These are phyloP conservation scores for Ceratonia siliqua DNA, from an alignment of 306 rosid genomes.

Conservation along the genomic window DNA sequence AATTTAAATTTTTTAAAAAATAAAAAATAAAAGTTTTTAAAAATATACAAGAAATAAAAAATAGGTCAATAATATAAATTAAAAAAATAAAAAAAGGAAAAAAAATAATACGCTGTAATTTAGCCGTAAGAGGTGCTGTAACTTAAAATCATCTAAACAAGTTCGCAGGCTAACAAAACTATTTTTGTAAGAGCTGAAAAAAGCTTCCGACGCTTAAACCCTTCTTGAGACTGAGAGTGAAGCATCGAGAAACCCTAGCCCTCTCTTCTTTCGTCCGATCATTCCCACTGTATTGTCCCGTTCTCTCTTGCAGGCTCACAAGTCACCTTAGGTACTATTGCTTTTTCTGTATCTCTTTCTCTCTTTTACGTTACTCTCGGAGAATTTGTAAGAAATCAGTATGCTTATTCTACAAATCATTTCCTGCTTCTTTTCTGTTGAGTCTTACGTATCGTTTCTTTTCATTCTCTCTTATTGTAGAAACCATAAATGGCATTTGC, in stretches of 20 bases:
- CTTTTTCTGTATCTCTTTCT: not conserved
- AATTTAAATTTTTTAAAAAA: too few species aligned
- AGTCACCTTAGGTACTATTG: not conserved
- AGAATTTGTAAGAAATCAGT: too few species aligned
- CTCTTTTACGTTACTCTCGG: not conserved
- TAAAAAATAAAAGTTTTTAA: too few species aligned
- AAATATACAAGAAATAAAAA: too few species aligned
- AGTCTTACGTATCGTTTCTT: slow-evolving; percentile 35
- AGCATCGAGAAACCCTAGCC: not conserved
- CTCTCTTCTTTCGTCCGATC: not conserved
- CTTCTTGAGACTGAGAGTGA: not conserved
- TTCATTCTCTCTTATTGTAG: not conserved
- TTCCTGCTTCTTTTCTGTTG: not conserved
- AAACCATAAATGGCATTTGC: slow-evolving; percentile 51
- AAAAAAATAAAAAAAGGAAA: too few species aligned
- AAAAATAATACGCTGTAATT: too few species aligned
- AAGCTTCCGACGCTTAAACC: not conserved
- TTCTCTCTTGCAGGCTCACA: not conserved
- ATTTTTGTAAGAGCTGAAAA: too few species aligned
- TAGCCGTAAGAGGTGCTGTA: too few species aligned
- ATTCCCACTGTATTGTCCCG: not conserved
- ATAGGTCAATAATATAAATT: too few species aligned
- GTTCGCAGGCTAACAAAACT: too few species aligned
- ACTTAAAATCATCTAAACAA: too few species aligned
- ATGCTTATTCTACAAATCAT: not conserved